Percentiles rank a stretch among this genome's conserved stretches.
These are phyloP conservation scores for Leptomonas pyrrhocoris DNA, from an alignment of 208 protist species.

Conservation along the genomic window DNA sequence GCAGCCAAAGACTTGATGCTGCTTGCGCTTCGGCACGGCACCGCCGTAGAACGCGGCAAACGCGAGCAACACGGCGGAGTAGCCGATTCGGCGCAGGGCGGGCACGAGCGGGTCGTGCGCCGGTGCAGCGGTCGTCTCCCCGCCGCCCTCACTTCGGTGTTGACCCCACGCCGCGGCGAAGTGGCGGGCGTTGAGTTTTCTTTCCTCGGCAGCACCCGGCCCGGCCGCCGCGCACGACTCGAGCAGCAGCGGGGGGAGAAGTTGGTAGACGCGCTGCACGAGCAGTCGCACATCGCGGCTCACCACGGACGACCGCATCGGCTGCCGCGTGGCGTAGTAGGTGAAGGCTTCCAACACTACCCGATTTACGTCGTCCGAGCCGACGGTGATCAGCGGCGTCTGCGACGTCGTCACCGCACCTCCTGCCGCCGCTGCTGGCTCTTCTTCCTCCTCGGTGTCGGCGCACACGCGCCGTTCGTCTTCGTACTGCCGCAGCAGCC, in stretches of 20 bases:
- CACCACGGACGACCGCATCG: constrained; percentile 73
- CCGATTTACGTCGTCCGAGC: constrained; percentile 15
- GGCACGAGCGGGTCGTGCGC: constrained; percentile 46
- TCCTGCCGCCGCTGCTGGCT: neutral
- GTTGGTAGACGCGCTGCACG: constrained; percentile 62
- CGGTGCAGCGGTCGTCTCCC: neutral
- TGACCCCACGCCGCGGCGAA: constrained; percentile 64
- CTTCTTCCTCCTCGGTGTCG: neutral
- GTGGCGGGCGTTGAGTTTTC: constrained; percentile 65
- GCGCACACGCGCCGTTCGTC: constrained; percentile 4
- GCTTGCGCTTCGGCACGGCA: constrained; percentile 66
- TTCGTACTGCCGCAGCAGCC: constrained; percentile 46
- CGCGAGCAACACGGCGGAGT: constrained; percentile 77
- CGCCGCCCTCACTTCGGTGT: constrained; percentile 12
- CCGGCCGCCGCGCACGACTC: neutral
- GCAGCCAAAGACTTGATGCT: constrained; percentile 58
- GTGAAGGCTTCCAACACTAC: constrained; percentile 40
- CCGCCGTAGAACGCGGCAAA: constrained; percentile 84
- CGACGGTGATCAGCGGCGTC: constrained; percentile 1
- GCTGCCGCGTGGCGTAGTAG: constrained; percentile 75
- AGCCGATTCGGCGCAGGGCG: constrained; percentile 63
- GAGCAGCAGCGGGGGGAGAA: constrained; percentile 56
- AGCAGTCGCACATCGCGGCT: constrained; percentile 65
- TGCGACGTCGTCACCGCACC: neutral
- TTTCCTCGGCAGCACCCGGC: neutral